Percentiles rank a stretch among this genome's conserved stretches.
phyloP scores from a whole-genome alignment of 768 basidiomycete species.

The Gyrodon lividus region DNA sequence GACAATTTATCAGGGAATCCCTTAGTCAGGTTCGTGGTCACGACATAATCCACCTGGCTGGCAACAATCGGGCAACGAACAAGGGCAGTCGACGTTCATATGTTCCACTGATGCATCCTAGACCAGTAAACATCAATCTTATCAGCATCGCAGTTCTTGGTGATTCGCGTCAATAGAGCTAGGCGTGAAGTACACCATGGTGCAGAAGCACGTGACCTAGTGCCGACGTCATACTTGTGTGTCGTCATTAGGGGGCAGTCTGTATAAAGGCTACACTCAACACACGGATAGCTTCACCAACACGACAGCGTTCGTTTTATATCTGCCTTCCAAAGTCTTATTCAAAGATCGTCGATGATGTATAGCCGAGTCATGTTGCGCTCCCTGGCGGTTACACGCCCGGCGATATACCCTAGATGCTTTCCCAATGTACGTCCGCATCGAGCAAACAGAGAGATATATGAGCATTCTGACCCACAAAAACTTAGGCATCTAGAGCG shows the following conservation, averaged over 20 bases:
- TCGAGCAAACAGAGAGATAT: not conserved
- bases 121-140: too few relatives aligned
- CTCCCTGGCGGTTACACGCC: not conserved
- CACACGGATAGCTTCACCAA: not conserved
- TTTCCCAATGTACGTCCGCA: slow-evolving; percentile 1
- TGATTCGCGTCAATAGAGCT: too few relatives aligned
- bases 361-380: not conserved
- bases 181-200: too few relatives aligned
- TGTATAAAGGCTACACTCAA: slow-evolving; percentile 1
- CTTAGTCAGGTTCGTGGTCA: too few relatives aligned
- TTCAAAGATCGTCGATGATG: not conserved
- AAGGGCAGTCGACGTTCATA: too few relatives aligned
- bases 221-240: slow-evolving; percentile 4
- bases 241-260: slow-evolving; percentile 7
- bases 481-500: slow-evolving; percentile 9
- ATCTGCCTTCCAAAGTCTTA: not conserved
- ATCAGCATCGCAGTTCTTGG: too few relatives aligned
- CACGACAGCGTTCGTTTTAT: not conserved
- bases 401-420: not conserved
- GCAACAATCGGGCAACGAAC: too few relatives aligned
- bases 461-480: not conserved
- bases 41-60: too few relatives aligned
- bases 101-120: too few relatives aligned
- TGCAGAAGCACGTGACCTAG: slow-evolving; percentile 2
- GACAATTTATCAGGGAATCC: too few relatives aligned